These are phyloP conservation scores for Colletotrichum noveboracense DNA, from an alignment of 2,329 filamentous ascomycete genomes.

Conservation along the genomic window DNA sequence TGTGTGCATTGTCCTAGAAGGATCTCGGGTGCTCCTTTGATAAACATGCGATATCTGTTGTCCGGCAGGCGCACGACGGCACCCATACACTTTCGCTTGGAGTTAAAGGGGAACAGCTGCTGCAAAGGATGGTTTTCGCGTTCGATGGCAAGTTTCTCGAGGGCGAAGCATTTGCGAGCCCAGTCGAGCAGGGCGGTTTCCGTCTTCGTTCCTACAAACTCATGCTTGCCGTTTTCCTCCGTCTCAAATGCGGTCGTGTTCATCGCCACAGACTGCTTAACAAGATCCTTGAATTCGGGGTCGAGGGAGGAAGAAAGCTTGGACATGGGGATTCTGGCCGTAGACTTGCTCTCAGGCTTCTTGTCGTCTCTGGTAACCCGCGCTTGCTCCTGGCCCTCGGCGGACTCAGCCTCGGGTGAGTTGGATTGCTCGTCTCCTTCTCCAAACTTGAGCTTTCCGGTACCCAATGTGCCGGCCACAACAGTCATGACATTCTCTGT, in stretches of 20 bases:
- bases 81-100: conserved; percentile 57
- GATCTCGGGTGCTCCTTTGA: conserved; percentile 62
- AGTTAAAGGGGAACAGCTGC: conserved; percentile 56
- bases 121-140: conserved; percentile 50
- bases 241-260: conserved; percentile 62
- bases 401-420: not conserved
- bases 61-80: conserved; percentile 35
- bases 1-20: conserved; percentile 48
- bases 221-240: conserved; percentile 42
- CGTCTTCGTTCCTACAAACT: conserved; percentile 60
- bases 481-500: conserved; percentile 70
- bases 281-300: conserved; percentile 36
- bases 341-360: not conserved
- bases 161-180: conserved; percentile 32
- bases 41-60: conserved; percentile 46
- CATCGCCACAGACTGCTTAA: conserved; percentile 47
- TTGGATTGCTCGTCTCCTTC: conserved; percentile 30
- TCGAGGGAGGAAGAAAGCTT: conserved; percentile 31
- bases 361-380: not conserved
- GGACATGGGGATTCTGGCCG: not conserved
- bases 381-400: not conserved
- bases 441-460: conserved; percentile 38
- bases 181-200: conserved; percentile 56
- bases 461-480: conserved; percentile 59
- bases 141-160: conserved; percentile 50